Percentiles rank a stretch among this genome's conserved stretches.
Conservation (phyloP, 495 filamentous ascomycete genomes). For the Aspergillus saccharolyticus region DNA sequence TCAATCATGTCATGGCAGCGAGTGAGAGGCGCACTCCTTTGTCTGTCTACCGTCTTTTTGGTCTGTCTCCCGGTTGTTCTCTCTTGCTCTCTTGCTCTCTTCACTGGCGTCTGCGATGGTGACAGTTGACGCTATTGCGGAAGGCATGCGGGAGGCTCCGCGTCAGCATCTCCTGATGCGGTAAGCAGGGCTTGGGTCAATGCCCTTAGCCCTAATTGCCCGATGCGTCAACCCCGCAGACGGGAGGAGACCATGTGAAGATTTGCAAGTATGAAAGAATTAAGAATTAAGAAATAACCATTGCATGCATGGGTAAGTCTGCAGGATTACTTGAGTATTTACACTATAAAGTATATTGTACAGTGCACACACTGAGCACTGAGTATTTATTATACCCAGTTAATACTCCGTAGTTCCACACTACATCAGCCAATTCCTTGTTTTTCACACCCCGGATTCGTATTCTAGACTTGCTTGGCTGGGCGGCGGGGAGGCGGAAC, state of each 20-base stretch:
- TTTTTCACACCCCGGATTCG: not conserved
- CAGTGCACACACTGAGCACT: too few species aligned
- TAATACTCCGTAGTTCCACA: too few species aligned
- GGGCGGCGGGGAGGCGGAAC: not conserved
- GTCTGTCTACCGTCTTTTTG: not conserved
- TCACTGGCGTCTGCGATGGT: too few species aligned
- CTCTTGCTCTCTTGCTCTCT: too few species aligned
- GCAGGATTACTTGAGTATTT: too few species aligned
- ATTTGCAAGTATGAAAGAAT: too few species aligned
- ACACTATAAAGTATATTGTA: too few species aligned
- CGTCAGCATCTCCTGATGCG: slow-evolving; percentile 25
- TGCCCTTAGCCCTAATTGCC: slow-evolving; percentile 22
- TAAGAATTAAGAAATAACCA: too few species aligned
- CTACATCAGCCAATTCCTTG: not conserved
- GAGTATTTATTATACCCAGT: too few species aligned
- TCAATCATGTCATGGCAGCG: slow-evolving; percentile 16
- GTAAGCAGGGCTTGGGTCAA: slow-evolving; percentile 32
- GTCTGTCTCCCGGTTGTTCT: not conserved
- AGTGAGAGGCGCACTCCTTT: not conserved
- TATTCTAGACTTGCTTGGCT: not conserved
- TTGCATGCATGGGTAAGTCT: too few species aligned
- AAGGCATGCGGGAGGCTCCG: slow-evolving; percentile 3
- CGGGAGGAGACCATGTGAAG: not conserved
- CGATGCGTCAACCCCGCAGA: slow-evolving; percentile 4
- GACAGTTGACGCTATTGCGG: too few species aligned